Conservation (phyloP, 306 rosid species). For the Myrica gale region DNA sequence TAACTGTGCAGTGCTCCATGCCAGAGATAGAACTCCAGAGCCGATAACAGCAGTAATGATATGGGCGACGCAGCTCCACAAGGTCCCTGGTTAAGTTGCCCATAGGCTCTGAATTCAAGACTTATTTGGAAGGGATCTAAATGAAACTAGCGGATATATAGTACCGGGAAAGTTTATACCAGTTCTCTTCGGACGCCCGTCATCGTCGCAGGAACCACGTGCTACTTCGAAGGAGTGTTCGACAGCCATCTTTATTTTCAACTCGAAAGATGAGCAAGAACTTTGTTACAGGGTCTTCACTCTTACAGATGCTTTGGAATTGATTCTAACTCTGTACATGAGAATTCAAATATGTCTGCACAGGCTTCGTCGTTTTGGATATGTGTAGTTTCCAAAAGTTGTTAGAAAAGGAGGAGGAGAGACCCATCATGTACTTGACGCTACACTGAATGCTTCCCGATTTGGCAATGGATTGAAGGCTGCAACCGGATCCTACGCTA, state of each 20-base stretch:
- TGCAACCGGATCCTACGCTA: no score
- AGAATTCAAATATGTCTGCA: no score
- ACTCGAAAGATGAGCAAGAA: slow-evolving; percentile 23
- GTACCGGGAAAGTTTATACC: slow-evolving; percentile 41
- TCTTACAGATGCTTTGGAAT: no score
- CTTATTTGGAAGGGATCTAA: slow-evolving; percentile 11
- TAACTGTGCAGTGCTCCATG: slow-evolving; percentile 65
- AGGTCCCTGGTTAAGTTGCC: slow-evolving; percentile 41
- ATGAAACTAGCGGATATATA: slow-evolving; percentile 7
- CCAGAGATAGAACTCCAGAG: slow-evolving; percentile 67
- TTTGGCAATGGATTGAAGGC: no score
- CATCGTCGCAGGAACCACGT: slow-evolving; percentile 46
- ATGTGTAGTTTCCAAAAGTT: no score
- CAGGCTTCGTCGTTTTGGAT: no score
- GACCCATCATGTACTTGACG: no score
- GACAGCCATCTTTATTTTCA: slow-evolving; percentile 43
- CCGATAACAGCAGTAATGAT: slow-evolving; percentile 78
- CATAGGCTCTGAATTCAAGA: slow-evolving; percentile 21
- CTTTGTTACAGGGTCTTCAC: slow-evolving; percentile 20
- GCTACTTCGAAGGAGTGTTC: slow-evolving; percentile 48
- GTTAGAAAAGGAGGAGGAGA: no score
- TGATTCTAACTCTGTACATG: not conserved
- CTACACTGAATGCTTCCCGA: no score
- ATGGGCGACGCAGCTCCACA: slow-evolving; percentile 57
- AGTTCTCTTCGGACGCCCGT: slow-evolving; percentile 56